phyloP scores from a whole-genome alignment of 768 basidiomycete genomes.

The Termitomyces sp. region DNA sequence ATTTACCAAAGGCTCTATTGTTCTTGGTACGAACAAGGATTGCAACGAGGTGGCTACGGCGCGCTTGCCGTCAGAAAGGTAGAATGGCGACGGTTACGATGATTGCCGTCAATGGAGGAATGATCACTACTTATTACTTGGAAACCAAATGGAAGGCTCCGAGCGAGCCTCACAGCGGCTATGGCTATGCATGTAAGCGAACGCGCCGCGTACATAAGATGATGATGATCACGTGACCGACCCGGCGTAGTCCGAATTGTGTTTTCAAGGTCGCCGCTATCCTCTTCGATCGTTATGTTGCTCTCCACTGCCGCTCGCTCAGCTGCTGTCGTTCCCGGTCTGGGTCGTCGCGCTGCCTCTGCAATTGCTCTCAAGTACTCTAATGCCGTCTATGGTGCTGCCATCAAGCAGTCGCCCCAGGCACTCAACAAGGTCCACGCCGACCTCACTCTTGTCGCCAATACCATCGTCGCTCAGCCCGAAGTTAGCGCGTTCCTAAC shows the following conservation, averaged over 20 bases:
- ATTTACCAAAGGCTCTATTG: conserved; percentile 8
- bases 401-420: conserved; percentile 77
- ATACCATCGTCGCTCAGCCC: conserved; percentile 59
- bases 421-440: conserved; percentile 80
- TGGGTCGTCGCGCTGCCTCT: conserved; percentile 70
- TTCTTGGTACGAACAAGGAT: conserved; percentile 1
- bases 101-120: not conserved
- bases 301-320: conserved; percentile 52
- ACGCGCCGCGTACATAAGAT: not conserved
- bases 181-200: no score
- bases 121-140: not conserved
- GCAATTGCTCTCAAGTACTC: conserved; percentile 81
- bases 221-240: conserved; percentile 9
- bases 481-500: conserved; percentile 67
- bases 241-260: conserved; percentile 14
- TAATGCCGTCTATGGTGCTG: conserved; percentile 74
- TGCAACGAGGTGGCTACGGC: not conserved
- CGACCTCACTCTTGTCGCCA: conserved; percentile 70
- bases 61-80: not conserved
- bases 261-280: conserved; percentile 18
- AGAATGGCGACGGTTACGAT: not conserved
- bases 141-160: no score
- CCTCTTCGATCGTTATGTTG: conserved; percentile 36
- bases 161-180: not conserved
- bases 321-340: conserved; percentile 36